Evolutionary conservation across 1,284 basidiomycete genomes (phyloP), one percentile per base, ranked within the genome.

Genomic region (Boletus smithii): DNA sequence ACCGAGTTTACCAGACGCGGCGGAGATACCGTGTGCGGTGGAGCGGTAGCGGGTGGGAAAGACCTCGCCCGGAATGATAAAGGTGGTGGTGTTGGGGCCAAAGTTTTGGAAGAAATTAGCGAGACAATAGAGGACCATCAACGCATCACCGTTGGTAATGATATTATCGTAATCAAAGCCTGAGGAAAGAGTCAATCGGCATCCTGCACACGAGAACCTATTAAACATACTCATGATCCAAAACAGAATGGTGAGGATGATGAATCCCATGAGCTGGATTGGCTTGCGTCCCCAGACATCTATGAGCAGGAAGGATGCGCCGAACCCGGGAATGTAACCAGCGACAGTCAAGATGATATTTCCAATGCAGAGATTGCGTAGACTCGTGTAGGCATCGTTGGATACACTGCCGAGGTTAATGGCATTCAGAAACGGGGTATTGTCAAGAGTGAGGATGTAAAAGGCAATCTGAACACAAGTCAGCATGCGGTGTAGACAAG

Each of bases 11-110:
- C 81, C 81, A 20, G 71, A 73, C 2, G 82, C 83, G 16, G 84
- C 84, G 3, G 77, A 78, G 59, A 87, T 81, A 51, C 84, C 84
- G 63, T 84, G 79, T 6, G 75, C 80, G 9, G 83, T 85, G 2
- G 79, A 77, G 41, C 83, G 73, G 69, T 84, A 84, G 31, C 84
- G 75, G 5, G 85, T 86, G 7, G 85, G 84, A 77, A 87, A 88
- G 29, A 73, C 74, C 63, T 88, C 83, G 5, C 79, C 82, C 33
- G 85, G 85, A 40, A 86, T 68, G 53, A 87, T 57, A 56, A 74
- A 88, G 20, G 85, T 88, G 3, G 84, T 88, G 1, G 81, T 79
- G 69, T 87, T 88, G 32, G 85, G 81, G 3, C 83, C 82, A 60
- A 76, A 78, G 57, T 76, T 76, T 51, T 73, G 69, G 67, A 75